phyloP scores from a whole-genome alignment of 805 yeast species.

The Yarrowia osloensis region DNA sequence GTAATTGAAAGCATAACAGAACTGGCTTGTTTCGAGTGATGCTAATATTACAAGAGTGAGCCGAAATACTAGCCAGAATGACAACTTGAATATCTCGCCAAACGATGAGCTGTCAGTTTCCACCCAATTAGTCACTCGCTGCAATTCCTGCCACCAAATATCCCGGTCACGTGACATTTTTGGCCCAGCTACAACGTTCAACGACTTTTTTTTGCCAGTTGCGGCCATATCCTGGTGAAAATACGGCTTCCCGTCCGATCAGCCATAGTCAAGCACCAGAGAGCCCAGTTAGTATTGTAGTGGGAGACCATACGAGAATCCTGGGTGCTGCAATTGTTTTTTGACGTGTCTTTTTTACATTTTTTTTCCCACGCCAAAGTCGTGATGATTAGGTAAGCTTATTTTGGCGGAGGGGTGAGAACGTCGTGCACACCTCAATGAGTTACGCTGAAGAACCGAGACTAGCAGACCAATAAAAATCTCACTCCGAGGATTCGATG shows the following conservation, averaged over 20 bases:
- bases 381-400: neutral
- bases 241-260: conserved; percentile 25
- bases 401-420: too few relatives aligned
- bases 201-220: neutral
- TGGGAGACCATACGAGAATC: conserved; percentile 23
- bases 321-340: conserved; percentile 9
- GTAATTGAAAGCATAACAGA: neutral
- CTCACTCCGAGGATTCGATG: too few relatives aligned
- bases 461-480: too few relatives aligned
- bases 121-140: too few relatives aligned
- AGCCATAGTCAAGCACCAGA: conserved; percentile 23
- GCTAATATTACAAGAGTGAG: too few relatives aligned
- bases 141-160: neutral
- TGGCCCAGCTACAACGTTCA: neutral
- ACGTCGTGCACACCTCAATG: too few relatives aligned
- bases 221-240: conserved; percentile 26
- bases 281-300: conserved; percentile 20
- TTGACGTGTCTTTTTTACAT: neutral
- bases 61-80: too few relatives aligned
- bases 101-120: too few relatives aligned
- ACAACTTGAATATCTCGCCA: too few relatives aligned
- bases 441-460: too few relatives aligned
- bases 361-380: neutral
- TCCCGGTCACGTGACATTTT: neutral
- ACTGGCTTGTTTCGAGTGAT: neutral